Evolutionary conservation across 306 rosid genomes (phyloP).

Genomic region (Inga leiocalycina): DNA sequence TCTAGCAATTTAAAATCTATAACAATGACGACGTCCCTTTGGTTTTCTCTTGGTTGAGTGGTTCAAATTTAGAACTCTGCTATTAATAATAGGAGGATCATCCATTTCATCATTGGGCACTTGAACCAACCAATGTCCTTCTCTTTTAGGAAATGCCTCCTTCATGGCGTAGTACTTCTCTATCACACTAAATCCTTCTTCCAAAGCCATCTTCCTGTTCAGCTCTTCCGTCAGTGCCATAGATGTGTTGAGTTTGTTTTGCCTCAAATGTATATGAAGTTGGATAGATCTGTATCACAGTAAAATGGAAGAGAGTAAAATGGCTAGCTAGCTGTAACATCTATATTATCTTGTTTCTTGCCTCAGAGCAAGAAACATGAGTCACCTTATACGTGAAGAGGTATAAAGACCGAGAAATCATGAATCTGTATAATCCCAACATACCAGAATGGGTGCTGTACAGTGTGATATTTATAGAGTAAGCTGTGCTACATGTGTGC

Average conservation of each 20-base stretch:
- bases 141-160: neutral
- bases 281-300: too few relatives aligned
- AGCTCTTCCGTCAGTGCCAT: neutral
- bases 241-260: neutral
- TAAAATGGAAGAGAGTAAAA: neutral
- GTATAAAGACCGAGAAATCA: too few relatives aligned
- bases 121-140: neutral
- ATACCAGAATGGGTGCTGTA: too few relatives aligned
- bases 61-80: neutral
- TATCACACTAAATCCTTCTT: neutral
- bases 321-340: neutral
- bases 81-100: neutral
- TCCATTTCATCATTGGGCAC: conserved; percentile 7
- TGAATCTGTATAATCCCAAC: too few relatives aligned
- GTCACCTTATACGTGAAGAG: neutral
- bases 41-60: neutral
- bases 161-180: neutral
- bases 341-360: neutral
- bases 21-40: neutral
- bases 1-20: conserved; percentile 8
- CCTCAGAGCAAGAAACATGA: neutral
- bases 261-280: neutral
- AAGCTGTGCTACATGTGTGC: too few relatives aligned
- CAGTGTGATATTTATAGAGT: too few relatives aligned
- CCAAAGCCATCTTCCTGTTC: neutral